Evolutionary conservation across 306 rosid species (phyloP).

Genomic region (Purshia tridentata): DNA sequence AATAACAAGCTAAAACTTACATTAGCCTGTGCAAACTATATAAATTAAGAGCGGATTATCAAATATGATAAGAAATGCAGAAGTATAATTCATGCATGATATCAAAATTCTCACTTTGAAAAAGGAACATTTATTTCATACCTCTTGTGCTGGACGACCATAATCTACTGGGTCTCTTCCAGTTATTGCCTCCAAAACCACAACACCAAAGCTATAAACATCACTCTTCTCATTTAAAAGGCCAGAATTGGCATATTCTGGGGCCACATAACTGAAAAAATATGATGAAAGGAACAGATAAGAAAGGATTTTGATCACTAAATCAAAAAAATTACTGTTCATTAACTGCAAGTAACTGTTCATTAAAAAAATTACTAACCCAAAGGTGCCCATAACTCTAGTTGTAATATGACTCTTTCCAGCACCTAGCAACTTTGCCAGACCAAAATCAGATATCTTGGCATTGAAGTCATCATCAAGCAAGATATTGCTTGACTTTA

Average conservation of each 20-base stretch:
- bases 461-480: conserved; percentile 89
- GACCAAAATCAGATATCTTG: conserved; percentile 90
- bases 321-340: too few relatives aligned
- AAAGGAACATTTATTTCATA: conserved; percentile 25
- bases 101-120: conserved; percentile 1
- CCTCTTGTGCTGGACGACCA: conserved; percentile 73
- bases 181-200: conserved; percentile 76
- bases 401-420: conserved; percentile 92
- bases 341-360: conserved; percentile 6
- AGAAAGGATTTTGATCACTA: conserved; percentile 11
- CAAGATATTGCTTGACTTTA: conserved; percentile 89
- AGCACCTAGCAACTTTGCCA: conserved; percentile 82
- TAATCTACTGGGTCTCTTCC: conserved; percentile 97
- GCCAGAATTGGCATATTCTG: conserved; percentile 94
- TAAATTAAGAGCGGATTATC: neutral
- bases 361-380: conserved; percentile 49
- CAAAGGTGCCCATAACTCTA: conserved; percentile 97
- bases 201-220: conserved; percentile 80
- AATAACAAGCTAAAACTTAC: conserved; percentile 10
- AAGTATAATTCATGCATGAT: neutral
- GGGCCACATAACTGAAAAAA: conserved; percentile 81
- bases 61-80: neutral
- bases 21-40: neutral
- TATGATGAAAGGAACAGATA: conserved; percentile 21
- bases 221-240: conserved; percentile 89